A percentile compares a stretch with the other conserved stretches of the same genome.
phyloP scores from a whole-genome alignment of 2,329 filamentous ascomycete species.

The Trichoderma pleuroti region DNA sequence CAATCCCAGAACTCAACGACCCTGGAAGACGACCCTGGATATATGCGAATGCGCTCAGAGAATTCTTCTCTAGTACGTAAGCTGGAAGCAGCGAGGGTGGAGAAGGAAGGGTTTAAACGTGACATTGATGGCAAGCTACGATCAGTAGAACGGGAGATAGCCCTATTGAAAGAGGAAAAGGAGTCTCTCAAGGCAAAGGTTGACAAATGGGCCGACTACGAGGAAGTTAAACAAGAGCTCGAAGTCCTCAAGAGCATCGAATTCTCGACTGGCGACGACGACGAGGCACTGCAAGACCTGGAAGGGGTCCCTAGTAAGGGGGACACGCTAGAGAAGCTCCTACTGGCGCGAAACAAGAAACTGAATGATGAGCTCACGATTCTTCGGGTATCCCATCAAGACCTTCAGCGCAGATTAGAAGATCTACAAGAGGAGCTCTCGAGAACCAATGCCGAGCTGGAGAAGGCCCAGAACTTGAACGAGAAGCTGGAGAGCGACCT shows the following conservation, averaged over 20 bases:
- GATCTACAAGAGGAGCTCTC: slow-evolving; percentile 80
- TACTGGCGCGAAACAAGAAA: slow-evolving; percentile 94
- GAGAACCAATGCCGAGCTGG: slow-evolving; percentile 77
- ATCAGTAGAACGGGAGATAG: slow-evolving; percentile 74
- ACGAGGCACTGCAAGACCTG: slow-evolving; percentile 51
- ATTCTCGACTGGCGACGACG: slow-evolving; percentile 86
- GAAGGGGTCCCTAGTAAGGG: slow-evolving; percentile 48
- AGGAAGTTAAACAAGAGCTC: slow-evolving; percentile 92
- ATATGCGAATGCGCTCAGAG: slow-evolving; percentile 83
- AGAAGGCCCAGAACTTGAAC: slow-evolving; percentile 79
- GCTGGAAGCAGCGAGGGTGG: slow-evolving; percentile 76
- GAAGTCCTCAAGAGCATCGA: slow-evolving; percentile 98
- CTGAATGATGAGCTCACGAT: slow-evolving; percentile 90
- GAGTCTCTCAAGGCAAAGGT: slow-evolving; percentile 77
- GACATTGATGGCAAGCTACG: slow-evolving; percentile 72
- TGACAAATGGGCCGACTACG: slow-evolving; percentile 88
- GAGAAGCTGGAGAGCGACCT: slow-evolving; percentile 90
- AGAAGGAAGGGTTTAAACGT: slow-evolving; percentile 77
- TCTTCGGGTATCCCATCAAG: slow-evolving; percentile 88
- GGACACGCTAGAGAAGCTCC: slow-evolving; percentile 83
- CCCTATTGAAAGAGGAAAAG: slow-evolving; percentile 72
- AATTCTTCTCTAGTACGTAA: slow-evolving; percentile 90
- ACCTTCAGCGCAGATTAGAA: slow-evolving; percentile 76
- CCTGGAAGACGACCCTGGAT: slow-evolving; percentile 85
- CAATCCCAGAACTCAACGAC: slow-evolving; percentile 57